Percentiles rank a stretch among this genome's conserved stretches.
Conservation (phyloP, 2,329 filamentous ascomycete genomes). For the Cadophora luteo-olivacea region DNA sequence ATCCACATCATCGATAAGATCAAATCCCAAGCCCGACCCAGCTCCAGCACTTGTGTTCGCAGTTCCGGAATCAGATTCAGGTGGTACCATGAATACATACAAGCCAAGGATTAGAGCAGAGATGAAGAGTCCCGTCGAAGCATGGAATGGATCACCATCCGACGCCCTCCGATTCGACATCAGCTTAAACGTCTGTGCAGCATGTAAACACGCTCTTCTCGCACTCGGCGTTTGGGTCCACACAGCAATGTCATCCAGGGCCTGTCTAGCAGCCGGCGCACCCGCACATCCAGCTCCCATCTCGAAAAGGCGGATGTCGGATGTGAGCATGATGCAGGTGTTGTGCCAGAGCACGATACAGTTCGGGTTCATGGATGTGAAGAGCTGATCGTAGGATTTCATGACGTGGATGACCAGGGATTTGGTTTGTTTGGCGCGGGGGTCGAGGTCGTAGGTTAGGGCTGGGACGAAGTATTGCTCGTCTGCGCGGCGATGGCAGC, state of each 20-base stretch:
- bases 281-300: conserved; percentile 57
- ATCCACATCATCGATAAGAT: conserved; percentile 56
- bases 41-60: neutral
- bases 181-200: conserved; percentile 57
- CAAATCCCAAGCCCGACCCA: conserved; percentile 41
- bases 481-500: conserved; percentile 40
- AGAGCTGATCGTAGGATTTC: conserved; percentile 49
- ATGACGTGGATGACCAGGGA: conserved; percentile 47
- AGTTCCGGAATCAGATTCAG: conserved; percentile 14
- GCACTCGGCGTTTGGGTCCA: conserved; percentile 59
- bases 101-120: conserved; percentile 57
- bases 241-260: conserved; percentile 55
- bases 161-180: conserved; percentile 58
- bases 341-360: conserved; percentile 59
- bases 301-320: conserved; percentile 59
- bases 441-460: conserved; percentile 54
- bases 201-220: conserved; percentile 56
- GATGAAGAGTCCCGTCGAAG: conserved; percentile 56
- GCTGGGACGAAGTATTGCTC: conserved; percentile 51
- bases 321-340: conserved; percentile 57
- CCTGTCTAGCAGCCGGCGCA: conserved; percentile 52
- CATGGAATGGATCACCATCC: conserved; percentile 58
- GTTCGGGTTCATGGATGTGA: conserved; percentile 54
- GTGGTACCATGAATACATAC: conserved; percentile 56
- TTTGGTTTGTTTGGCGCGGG: conserved; percentile 50